phyloP scores from a whole-genome alignment of 495 filamentous ascomycete genomes.

The Penicillium dipodomyicola region DNA sequence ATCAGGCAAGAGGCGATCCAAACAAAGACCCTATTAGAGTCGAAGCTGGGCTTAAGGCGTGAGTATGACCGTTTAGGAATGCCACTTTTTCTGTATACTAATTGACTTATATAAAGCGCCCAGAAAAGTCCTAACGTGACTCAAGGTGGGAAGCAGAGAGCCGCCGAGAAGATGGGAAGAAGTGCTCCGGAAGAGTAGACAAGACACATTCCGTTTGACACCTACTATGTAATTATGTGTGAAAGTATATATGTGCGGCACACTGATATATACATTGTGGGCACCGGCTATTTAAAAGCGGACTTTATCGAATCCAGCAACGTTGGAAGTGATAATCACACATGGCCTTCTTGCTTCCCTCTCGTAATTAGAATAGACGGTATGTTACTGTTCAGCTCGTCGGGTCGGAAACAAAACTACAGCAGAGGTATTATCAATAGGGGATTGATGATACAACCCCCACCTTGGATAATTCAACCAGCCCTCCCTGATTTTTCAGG shows the following conservation, averaged over 20 bases:
- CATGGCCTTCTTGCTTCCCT: no score
- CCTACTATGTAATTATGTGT: not conserved
- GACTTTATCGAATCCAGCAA: no score
- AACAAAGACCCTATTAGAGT: not conserved
- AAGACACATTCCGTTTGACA: not conserved
- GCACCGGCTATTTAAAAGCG: no score
- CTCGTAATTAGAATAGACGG: no score
- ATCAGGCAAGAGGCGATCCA: not conserved
- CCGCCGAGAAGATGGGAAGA: not conserved
- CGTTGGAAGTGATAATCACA: no score
- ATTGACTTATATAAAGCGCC: not conserved
- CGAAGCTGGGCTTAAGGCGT: not conserved
- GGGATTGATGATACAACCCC: no score
- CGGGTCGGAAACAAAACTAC: no score
- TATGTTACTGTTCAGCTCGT: no score
- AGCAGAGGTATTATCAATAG: no score
- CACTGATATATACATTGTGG: no score
- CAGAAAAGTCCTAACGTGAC: constrained; percentile 1
- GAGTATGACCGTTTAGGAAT: not conserved
- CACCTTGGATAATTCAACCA: no score
- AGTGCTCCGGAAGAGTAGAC: not conserved
- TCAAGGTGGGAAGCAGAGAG: not conserved
- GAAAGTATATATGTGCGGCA: not conserved
- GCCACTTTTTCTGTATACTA: not conserved
- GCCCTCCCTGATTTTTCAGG: no score